Evolutionary conservation across 768 basidiomycete genomes (phyloP), one percentile per base, ranked within the genome.

Genomic region (Phylloporus arenicola): DNA sequence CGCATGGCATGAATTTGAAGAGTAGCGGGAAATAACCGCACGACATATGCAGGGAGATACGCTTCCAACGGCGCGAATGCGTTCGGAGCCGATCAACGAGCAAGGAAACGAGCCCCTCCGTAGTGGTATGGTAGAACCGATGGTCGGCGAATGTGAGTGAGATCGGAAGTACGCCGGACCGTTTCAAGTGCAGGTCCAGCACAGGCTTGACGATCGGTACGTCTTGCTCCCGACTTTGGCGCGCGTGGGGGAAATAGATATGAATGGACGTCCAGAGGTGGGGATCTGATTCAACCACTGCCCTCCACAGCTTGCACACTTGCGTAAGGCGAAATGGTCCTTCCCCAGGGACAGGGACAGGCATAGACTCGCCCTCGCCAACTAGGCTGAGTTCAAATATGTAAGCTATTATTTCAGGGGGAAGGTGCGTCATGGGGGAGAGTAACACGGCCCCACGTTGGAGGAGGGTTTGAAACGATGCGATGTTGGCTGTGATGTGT

Each of bases 321-420:
- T 52, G 54, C 3, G 43, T 33, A 19, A 67, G 57, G 50, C 20
- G 45, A 31, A 54, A 48, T 1, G 56, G 54, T 6, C 52, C 50
- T 1, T 43, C 48, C 0, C 40, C 31, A 12, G 25, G 11, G 2
- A 33, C 3, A 27, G 14, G 17, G 16, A 34, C 9, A 1, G 25
- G 22, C 3, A 22, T 19, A n/a, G 12, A 33, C 14, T 29, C 37
- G 19, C 17, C 43, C 17, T 14, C 30, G 9, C 3, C 8, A n/a
- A 11, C 31, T 7, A 58, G 30, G 37, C 30, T 56, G 14, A 53
- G 8, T 19, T 50, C 49, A 27, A 57, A 64, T 9, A 61, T 43
- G 27, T 44, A 20, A 11, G 35, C 24, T 27, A 74, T 46, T 75
- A 79, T 65, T 69, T 81, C 57, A 4, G 51, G 31, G 14, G 57